Conservation (phyloP, 495 filamentous ascomycete species). For the Bathelium albidoporum region DNA sequence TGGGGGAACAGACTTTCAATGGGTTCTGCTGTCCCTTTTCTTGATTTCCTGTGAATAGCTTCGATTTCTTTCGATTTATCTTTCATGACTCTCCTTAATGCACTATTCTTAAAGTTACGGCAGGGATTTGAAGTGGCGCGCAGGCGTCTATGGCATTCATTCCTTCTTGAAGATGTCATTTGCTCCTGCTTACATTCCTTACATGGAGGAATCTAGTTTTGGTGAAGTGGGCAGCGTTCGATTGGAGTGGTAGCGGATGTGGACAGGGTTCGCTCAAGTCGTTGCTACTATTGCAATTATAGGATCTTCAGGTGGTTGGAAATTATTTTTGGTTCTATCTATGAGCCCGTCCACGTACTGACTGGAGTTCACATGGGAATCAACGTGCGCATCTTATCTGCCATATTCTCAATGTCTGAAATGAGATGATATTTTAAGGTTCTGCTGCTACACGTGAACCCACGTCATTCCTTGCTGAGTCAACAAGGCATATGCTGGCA, state of each 20-base stretch:
- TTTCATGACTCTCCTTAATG: slow-evolving; percentile 5
- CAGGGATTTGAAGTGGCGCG: not conserved
- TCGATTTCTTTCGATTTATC: not conserved
- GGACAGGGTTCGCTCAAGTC: not conserved
- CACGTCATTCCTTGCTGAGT: not conserved
- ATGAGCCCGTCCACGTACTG: not conserved
- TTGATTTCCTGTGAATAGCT: not conserved
- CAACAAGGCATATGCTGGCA: not conserved
- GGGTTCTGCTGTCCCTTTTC: not conserved
- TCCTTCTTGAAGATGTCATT: not conserved
- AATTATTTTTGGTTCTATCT: not conserved
- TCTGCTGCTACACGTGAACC: not conserved
- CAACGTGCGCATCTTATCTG: not conserved
- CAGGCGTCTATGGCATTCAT: not conserved
- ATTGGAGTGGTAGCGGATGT: not conserved
- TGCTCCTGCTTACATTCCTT: not conserved
- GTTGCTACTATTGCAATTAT: not conserved
- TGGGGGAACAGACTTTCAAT: not conserved
- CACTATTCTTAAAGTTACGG: not conserved
- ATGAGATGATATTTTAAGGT: not conserved
- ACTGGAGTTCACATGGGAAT: not conserved
- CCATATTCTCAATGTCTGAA: not conserved
- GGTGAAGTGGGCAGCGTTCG: no score
- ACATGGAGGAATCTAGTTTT: no score
- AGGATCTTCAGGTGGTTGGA: not conserved